Percentiles rank a stretch among this genome's conserved stretches.
Evolutionary conservation across 2,329 filamentous ascomycete species (phyloP).

Genomic region (Diplocarpon mali): DNA sequence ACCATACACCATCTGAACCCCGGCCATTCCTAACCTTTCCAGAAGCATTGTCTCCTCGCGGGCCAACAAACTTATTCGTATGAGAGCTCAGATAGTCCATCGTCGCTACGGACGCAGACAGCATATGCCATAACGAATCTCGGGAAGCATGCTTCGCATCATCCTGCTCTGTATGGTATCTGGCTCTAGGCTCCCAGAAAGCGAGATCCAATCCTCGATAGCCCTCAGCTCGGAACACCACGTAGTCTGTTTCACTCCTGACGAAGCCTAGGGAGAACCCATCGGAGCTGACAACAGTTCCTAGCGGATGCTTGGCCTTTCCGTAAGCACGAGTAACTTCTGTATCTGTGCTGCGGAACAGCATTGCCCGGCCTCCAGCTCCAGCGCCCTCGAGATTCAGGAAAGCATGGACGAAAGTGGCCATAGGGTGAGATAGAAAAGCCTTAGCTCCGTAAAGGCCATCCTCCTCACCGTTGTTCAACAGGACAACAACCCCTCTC

Average conservation of each 20-base stretch:
- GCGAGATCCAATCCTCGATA: slow-evolving; percentile 85
- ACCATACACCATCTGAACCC: slow-evolving; percentile 72
- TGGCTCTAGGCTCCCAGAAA: slow-evolving; percentile 74
- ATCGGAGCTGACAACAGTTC: slow-evolving; percentile 66
- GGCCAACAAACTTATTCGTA: slow-evolving; percentile 52
- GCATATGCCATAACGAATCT: slow-evolving; percentile 81
- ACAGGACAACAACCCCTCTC: slow-evolving; percentile 68
- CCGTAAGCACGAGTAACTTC: slow-evolving; percentile 54
- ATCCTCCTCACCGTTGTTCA: slow-evolving; percentile 97
- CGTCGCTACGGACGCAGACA: slow-evolving; percentile 70
- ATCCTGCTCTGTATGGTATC: slow-evolving; percentile 89
- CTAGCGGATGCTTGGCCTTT: not conserved
- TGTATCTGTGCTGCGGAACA: slow-evolving; percentile 81
- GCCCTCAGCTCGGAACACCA: slow-evolving; percentile 69
- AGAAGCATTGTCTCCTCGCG: slow-evolving; percentile 40
- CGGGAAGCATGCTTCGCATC: slow-evolving; percentile 67
- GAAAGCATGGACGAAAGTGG: slow-evolving; percentile 74
- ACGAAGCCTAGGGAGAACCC: slow-evolving; percentile 73
- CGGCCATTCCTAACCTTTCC: slow-evolving; percentile 56
- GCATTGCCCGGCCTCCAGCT: slow-evolving; percentile 73
- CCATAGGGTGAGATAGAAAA: slow-evolving; percentile 73
- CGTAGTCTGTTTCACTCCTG: slow-evolving; percentile 80
- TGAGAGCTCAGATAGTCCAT: slow-evolving; percentile 60
- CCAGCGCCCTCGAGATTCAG: slow-evolving; percentile 92
- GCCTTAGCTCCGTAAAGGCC: slow-evolving; percentile 77